These are phyloP conservation scores for Candida sithepensis DNA, from an alignment of 805 yeast species.

Conservation along the genomic window DNA sequence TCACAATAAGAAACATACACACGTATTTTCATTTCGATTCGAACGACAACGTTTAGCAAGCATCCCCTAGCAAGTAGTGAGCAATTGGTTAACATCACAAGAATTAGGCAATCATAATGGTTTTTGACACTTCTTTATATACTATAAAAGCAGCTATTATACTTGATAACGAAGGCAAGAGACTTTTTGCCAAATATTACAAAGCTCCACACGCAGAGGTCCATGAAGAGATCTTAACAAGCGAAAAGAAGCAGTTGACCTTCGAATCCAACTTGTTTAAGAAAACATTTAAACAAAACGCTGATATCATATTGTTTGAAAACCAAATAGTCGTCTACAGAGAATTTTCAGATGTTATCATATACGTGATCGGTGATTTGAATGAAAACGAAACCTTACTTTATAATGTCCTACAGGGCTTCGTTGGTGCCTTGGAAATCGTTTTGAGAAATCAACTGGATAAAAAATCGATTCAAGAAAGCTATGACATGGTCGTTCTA, in stretches of 20 bases:
- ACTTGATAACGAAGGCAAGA: conserved; percentile 74
- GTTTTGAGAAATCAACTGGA: conserved; percentile 70
- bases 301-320: conserved; percentile 78
- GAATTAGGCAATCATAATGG: conserved; percentile 13
- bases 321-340: conserved; percentile 81
- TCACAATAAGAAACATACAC: too few relatives aligned
- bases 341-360: conserved; percentile 70
- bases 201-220: conserved; percentile 51
- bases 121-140: conserved; percentile 55
- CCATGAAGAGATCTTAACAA: conserved; percentile 29
- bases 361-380: conserved; percentile 68
- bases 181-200: conserved; percentile 85
- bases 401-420: conserved; percentile 69
- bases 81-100: neutral
- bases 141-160: conserved; percentile 77
- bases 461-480: conserved; percentile 70
- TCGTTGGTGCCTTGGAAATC: conserved; percentile 78
- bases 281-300: conserved; percentile 77
- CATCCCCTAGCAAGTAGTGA: too few relatives aligned
- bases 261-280: conserved; percentile 71
- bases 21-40: too few relatives aligned
- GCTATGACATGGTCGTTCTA: conserved; percentile 80
- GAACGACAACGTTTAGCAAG: too few relatives aligned
- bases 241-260: conserved; percentile 57
- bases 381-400: conserved; percentile 85